Conservation (phyloP, 176 grass and related monocot species). For the Canna indica region DNA sequence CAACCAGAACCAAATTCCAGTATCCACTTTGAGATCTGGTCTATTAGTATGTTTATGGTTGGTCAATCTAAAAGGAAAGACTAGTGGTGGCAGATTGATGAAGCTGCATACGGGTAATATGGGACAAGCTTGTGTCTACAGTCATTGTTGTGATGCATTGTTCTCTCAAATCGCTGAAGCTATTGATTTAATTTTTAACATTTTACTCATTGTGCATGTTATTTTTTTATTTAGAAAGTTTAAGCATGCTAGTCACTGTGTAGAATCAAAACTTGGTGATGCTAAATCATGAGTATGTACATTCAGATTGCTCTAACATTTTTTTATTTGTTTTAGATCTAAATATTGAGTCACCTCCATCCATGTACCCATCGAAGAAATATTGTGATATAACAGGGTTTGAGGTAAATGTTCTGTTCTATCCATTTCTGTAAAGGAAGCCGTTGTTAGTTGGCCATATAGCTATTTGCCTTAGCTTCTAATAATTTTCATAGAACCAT, state of each 20-base stretch:
- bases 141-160: neutral
- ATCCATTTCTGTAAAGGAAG: neutral
- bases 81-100: neutral
- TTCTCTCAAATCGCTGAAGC: neutral
- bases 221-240: no score
- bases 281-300: neutral
- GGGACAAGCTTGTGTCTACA: neutral
- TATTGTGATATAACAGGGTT: conserved; percentile 95
- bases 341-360: conserved; percentile 89
- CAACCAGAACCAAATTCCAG: neutral
- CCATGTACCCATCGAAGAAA: conserved; percentile 86
- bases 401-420: conserved; percentile 45
- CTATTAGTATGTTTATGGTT: neutral
- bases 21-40: neutral
- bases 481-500: neutral
- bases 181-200: no score
- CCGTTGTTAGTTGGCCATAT: conserved; percentile 10
- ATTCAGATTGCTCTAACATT: neutral
- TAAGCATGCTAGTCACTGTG: neutral
- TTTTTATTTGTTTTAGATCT: conserved; percentile 36
- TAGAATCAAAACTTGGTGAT: neutral
- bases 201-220: no score
- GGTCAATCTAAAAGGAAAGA: neutral
- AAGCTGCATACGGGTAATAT: neutral
- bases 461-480: neutral